These are phyloP conservation scores for Aspergillus spinulosporus DNA, from an alignment of 2,329 filamentous ascomycete genomes.

Conservation along the genomic window DNA sequence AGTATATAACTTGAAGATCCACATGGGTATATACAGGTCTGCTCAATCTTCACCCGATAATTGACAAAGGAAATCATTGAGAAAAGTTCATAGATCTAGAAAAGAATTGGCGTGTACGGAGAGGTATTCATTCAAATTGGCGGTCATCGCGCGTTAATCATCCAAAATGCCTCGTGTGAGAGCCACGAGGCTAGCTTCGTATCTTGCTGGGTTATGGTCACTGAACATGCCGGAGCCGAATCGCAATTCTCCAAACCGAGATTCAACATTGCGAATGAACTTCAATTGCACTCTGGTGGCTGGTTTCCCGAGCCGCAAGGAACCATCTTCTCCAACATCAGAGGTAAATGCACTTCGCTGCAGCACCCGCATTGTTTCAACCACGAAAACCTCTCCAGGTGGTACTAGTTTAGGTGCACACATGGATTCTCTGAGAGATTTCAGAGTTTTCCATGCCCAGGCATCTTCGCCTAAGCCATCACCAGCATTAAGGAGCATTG, in stretches of 20 bases:
- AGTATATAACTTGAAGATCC: neutral
- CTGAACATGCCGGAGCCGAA: constrained; percentile 73
- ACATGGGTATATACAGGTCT: constrained; percentile 4
- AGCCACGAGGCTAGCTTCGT: constrained; percentile 68
- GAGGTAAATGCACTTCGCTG: constrained; percentile 64
- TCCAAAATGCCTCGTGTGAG: constrained; percentile 52
- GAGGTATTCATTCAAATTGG: neutral
- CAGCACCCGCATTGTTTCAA: constrained; percentile 68
- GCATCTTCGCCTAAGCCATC: constrained; percentile 61
- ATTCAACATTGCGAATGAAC: constrained; percentile 70
- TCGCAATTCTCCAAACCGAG: constrained; percentile 66
- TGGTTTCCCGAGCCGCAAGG: constrained; percentile 58
- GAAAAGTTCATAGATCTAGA: neutral
- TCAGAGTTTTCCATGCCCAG: constrained; percentile 69
- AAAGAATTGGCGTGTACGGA: neutral
- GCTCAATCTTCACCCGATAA: neutral
- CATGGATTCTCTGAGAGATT: constrained; percentile 67
- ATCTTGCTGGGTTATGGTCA: constrained; percentile 73
- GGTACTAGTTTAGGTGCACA: constrained; percentile 69
- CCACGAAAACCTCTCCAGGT: constrained; percentile 72
- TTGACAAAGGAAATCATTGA: neutral
- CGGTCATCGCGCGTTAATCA: constrained; percentile 30
- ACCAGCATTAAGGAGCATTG: constrained; percentile 45
- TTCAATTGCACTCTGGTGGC: constrained; percentile 69
- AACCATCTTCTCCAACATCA: constrained; percentile 44